phyloP scores from a whole-genome alignment of 352 stramenopile genomes.

The Phytophthora kernoviae region DNA sequence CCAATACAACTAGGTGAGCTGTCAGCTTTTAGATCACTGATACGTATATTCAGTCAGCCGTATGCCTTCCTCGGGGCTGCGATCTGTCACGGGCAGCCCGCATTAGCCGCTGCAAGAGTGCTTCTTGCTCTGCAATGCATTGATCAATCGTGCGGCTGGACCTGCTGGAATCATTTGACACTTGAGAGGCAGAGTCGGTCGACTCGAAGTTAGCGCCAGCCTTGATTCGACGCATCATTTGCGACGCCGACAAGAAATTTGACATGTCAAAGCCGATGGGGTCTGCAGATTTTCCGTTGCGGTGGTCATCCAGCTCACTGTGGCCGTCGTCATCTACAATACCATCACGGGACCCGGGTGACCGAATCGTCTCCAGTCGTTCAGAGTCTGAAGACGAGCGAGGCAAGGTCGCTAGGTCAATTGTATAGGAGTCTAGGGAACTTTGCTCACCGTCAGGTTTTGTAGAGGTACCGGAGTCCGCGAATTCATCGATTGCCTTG shows the following conservation, averaged over 20 bases:
- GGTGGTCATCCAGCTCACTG: slow-evolving; percentile 9
- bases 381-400: slow-evolving; percentile 31
- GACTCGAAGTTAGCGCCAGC: slow-evolving; percentile 18
- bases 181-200: slow-evolving; percentile 2
- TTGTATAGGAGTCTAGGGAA: slow-evolving; percentile 14
- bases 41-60: not conserved
- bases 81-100: slow-evolving; percentile 24
- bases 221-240: slow-evolving; percentile 33
- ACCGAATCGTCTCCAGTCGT: slow-evolving; percentile 35
- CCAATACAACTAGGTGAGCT: slow-evolving; percentile 3
- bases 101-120: slow-evolving; percentile 31
- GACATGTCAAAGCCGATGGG: slow-evolving; percentile 31
- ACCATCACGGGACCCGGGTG: slow-evolving; percentile 25
- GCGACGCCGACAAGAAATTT: slow-evolving; percentile 28
- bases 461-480: slow-evolving; percentile 26
- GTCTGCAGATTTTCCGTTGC: not conserved
- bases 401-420: slow-evolving; percentile 10
- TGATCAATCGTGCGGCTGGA: slow-evolving; percentile 29
- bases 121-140: slow-evolving; percentile 41
- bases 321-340: slow-evolving; percentile 23
- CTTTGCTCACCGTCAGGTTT: slow-evolving; percentile 28
- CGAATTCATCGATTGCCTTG: slow-evolving; percentile 18
- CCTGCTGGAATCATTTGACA: slow-evolving; percentile 1
- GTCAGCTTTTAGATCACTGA: not conserved
- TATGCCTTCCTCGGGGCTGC: slow-evolving; percentile 11